Conservation (phyloP, 306 rosid species). For the Aeschynomene evenia region DNA sequence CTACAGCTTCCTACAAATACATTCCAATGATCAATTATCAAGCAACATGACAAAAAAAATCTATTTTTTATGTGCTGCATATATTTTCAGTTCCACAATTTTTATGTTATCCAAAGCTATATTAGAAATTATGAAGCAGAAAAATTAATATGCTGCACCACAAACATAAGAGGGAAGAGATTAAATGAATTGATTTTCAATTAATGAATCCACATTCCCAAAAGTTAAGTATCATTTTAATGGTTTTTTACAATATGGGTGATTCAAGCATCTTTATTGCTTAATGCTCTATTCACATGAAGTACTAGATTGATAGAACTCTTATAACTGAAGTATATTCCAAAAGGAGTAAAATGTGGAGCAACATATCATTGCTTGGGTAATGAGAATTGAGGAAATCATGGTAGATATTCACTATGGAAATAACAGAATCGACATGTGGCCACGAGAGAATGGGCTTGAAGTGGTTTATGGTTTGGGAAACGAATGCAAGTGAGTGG, state of each 20-base stretch:
- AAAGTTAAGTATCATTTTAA: neutral
- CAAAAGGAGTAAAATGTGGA: neutral
- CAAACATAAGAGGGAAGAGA: neutral
- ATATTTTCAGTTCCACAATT: neutral
- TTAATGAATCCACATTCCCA: constrained; percentile 3
- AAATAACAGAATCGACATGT: neutral
- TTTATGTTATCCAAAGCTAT: neutral
- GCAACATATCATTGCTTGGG: neutral
- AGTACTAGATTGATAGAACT: neutral
- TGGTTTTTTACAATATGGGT: neutral
- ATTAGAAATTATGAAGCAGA: neutral
- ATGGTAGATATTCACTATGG: neutral
- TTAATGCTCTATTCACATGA: neutral
- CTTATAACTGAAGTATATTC: neutral
- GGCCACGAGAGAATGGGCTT: neutral
- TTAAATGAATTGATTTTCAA: neutral
- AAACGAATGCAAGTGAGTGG: neutral
- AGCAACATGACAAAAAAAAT: constrained; percentile 1
- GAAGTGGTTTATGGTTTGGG: neutral
- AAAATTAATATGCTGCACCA: neutral
- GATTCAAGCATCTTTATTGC: neutral
- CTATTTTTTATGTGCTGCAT: neutral
- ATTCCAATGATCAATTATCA: constrained; percentile 27
- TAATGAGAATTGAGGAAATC: neutral
- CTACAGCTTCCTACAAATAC: constrained; percentile 72